Percentiles rank a stretch among this genome's conserved stretches.
Conservation (phyloP, 2,329 filamentous ascomycete species). For the Fusarium caatingaense region DNA sequence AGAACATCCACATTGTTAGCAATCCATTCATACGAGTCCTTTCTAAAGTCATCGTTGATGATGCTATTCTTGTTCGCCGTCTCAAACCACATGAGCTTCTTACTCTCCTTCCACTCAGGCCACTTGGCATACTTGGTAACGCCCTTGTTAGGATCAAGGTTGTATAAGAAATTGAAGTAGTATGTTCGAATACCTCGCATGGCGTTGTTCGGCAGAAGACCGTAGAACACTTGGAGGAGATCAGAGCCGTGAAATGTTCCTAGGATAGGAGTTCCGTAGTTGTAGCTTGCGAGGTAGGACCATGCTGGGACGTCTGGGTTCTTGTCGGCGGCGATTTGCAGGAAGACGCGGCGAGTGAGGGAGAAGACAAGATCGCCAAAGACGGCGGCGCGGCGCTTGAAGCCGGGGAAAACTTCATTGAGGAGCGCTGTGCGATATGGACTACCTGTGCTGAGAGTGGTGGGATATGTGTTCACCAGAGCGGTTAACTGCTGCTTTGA, state of each 20-base stretch:
- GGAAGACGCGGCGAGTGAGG: constrained; percentile 73
- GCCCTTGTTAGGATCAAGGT: constrained; percentile 74
- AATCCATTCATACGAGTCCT: constrained; percentile 46
- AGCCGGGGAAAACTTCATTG: constrained; percentile 81
- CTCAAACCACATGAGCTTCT: constrained; percentile 63
- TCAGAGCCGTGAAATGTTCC: constrained; percentile 83
- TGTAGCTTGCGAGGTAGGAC: constrained; percentile 81
- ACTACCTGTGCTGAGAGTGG: constrained; percentile 67
- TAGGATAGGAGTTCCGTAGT: constrained; percentile 76
- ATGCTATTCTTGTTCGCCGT: constrained; percentile 47
- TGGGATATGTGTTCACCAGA: constrained; percentile 72
- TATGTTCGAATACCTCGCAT: constrained; percentile 71
- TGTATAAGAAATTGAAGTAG: constrained; percentile 78
- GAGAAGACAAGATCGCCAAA: constrained; percentile 82
- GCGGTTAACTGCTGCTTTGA: constrained; percentile 61
- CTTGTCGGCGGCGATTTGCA: constrained; percentile 58
- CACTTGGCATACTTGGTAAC: constrained; percentile 53
- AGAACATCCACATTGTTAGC: constrained; percentile 40
- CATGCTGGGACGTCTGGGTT: constrained; percentile 73
- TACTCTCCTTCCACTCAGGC: constrained; percentile 57
- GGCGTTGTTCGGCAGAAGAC: constrained; percentile 71
- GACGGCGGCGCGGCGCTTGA: constrained; percentile 80
- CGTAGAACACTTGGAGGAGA: constrained; percentile 75
- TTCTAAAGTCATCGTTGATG: constrained; percentile 55
- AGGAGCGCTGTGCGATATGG: constrained; percentile 76